Evolutionary conservation across 2,329 filamentous ascomycete species (phyloP).

Genomic region (Daldinia sp.): DNA sequence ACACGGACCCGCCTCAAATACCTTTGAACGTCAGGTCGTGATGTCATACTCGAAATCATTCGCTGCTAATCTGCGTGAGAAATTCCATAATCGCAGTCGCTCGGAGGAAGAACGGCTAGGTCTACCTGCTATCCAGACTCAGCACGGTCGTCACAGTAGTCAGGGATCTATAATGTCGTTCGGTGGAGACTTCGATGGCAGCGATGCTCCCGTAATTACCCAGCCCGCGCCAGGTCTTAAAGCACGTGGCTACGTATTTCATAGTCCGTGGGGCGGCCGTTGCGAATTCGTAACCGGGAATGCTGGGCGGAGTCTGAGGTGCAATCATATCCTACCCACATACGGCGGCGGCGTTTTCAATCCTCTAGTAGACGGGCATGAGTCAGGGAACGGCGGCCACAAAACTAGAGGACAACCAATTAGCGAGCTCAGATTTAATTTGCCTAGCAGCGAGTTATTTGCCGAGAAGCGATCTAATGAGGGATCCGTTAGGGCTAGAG

Average conservation of each 20-base stretch:
- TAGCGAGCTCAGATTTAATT: conserved; percentile 90
- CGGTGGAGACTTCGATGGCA: conserved; percentile 43
- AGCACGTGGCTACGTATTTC: conserved; percentile 77
- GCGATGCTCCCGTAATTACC: conserved; percentile 48
- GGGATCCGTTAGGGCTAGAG: conserved; percentile 44
- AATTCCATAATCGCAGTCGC: conserved; percentile 51
- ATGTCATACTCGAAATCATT: conserved; percentile 66
- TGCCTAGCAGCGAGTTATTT: conserved; percentile 68
- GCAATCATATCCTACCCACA: conserved; percentile 73
- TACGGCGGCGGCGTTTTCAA: conserved; percentile 51
- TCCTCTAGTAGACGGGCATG: conserved; percentile 52
- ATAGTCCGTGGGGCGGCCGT: conserved; percentile 84
- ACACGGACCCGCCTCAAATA: conserved; percentile 37
- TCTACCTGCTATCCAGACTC: conserved; percentile 41
- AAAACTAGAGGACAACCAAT: conserved; percentile 55
- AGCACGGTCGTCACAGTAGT: conserved; percentile 47
- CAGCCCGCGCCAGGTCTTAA: conserved; percentile 58
- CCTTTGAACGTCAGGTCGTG: conserved; percentile 63
- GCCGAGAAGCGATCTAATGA: conserved; percentile 49
- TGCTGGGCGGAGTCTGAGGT: conserved; percentile 77
- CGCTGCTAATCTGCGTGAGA: conserved; percentile 56
- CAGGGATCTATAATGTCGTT: conserved; percentile 48
- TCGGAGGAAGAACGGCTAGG: conserved; percentile 40
- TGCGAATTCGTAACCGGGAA: conserved; percentile 86
- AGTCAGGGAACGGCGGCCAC: conserved; percentile 47